A percentile compares a stretch with the other conserved stretches of the same genome.
Evolutionary conservation across 352 stramenopile species (phyloP).

Genomic region (Achlya hypogyna): DNA sequence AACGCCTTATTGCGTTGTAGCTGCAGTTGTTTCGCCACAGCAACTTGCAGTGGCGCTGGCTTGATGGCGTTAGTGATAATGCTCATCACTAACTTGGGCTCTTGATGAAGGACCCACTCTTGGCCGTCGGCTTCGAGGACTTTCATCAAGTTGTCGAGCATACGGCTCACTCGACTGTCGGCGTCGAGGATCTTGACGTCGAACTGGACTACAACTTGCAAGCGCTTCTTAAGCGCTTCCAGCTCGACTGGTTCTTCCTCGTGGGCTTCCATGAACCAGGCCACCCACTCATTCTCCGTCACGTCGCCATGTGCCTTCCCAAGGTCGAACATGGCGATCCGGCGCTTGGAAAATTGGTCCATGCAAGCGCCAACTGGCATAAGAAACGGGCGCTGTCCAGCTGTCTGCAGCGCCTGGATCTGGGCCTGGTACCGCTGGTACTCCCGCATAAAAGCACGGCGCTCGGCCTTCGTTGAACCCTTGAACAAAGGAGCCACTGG

Average conservation of each 20-base stretch:
- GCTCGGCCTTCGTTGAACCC: conserved; percentile 10
- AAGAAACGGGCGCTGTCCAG: background rate
- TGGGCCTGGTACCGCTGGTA: conserved; percentile 12
- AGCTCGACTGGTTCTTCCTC: conserved; percentile 3
- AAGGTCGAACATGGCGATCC: conserved; percentile 13
- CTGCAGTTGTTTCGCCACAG: conserved; percentile 12
- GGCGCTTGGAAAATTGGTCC: conserved; percentile 8
- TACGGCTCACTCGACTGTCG: conserved; percentile 3
- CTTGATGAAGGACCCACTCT: conserved; percentile 14
- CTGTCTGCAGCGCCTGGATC: conserved; percentile 6
- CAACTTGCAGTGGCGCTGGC: background rate
- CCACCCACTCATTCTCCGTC: conserved; percentile 16
- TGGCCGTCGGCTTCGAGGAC: conserved; percentile 2
- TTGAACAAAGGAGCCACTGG: conserved; percentile 1
- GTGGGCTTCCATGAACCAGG: conserved; percentile 14
- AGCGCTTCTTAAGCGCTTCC: conserved; percentile 1
- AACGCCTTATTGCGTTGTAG: conserved; percentile 6
- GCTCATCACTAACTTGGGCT: background rate
- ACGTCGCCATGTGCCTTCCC: conserved; percentile 1
- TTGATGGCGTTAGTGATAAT: conserved; percentile 15
- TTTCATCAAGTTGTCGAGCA: conserved; percentile 14
- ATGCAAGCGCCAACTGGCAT: conserved; percentile 14
- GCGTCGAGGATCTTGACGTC: conserved; percentile 13
- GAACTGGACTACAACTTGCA: background rate
- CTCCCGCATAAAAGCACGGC: conserved; percentile 10